Evolutionary conservation across 306 rosid species (phyloP), one percentile per base, ranked within the genome.

Genomic region (Mimosa bimucronata): DNA sequence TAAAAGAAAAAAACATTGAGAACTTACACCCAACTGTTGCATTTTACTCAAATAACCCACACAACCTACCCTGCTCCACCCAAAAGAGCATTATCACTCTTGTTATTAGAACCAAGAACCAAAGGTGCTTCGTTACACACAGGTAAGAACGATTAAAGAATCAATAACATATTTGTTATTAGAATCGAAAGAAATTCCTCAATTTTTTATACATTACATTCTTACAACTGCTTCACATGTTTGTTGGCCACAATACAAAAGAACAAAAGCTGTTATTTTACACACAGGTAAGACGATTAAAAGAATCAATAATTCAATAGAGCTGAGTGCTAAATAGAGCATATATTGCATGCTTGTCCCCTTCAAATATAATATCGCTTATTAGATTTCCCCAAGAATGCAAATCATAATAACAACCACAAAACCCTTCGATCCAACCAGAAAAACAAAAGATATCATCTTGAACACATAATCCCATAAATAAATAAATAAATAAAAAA

Each of bases 1-100:
- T 18, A 60, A 67, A 76, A 30, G 61, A 25, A 76, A 77, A 75
- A 31, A 78, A 31, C 7, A 16, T 64, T 52, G 69, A 42, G 21
- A 75, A 64, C 52, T 74, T 62, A 70, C 67, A 69, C 79, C 74
- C 69, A 37, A 45, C 21, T 48, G 41, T 44, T 66, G 78, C 42
- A 72, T 58, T 57, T 34, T 18, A 34, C 61, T 41, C 26, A 46
- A 13, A 25, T 23, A 61, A 64, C 41, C 14, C 37, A 44, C 38
- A 48, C 50, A 67, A 42, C 16, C 78, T 50, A 58, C 60, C 55
- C 77, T 31, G 30, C 46, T 6, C 66, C 52, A 18, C 19, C 68
- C 46, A 37, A 11, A 75, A 77, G 38, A 57, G 12, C 25, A 57
- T 1, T 1, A 38, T 38, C 34, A 61, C 19, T 58, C 15, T 38